Conservation (phyloP, 495 filamentous ascomycete species). For the Penicillium cinerascens region DNA sequence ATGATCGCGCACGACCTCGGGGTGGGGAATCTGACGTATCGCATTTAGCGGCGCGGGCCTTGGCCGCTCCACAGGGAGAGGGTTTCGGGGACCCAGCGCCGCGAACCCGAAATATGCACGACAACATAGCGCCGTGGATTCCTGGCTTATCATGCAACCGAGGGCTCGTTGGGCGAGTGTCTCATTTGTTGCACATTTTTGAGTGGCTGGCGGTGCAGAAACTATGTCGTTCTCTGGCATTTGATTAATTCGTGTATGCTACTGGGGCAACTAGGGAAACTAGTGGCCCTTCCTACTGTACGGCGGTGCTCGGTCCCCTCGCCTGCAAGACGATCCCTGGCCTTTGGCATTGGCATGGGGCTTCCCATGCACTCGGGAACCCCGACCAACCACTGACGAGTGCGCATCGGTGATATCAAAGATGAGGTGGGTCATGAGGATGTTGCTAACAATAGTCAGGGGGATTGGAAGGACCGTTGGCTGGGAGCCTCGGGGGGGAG, state of each 20-base stretch:
- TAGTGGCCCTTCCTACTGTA: background rate
- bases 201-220: conserved; percentile 1
- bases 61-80: conserved; percentile 9
- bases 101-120: conserved; percentile 15
- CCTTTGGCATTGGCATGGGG: background rate
- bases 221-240: background rate
- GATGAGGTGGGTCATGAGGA: background rate
- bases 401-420: background rate
- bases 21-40: conserved; percentile 15
- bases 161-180: background rate
- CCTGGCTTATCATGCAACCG: conserved; percentile 11
- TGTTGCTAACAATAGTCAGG: background rate
- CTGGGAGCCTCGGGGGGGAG: background rate
- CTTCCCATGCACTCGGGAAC: conserved; percentile 1
- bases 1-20: conserved; percentile 1
- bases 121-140: conserved; percentile 15
- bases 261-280: background rate
- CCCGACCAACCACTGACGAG: conserved; percentile 5
- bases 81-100: conserved; percentile 8
- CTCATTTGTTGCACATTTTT: background rate
- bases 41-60: background rate
- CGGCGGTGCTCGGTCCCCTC: background rate
- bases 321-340: conserved; percentile 3
- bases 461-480: too few relatives aligned
- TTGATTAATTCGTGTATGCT: conserved; percentile 3